phyloP scores from a whole-genome alignment of 257 asterid species.

The Nicotiana tabacum region DNA sequence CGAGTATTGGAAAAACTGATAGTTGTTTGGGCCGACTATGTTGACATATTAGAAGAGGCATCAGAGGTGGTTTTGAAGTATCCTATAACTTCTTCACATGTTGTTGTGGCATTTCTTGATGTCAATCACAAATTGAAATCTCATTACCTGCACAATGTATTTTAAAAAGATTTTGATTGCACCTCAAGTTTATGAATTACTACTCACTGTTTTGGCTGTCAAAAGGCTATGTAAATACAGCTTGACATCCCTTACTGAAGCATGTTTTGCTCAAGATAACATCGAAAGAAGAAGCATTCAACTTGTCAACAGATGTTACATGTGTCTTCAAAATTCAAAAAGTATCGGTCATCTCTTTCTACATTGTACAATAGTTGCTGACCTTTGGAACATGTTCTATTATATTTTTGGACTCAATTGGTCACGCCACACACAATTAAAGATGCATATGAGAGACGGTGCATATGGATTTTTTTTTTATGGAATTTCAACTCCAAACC shows the following conservation, averaged over 20 bases:
- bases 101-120: neutral
- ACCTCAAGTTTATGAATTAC: neutral
- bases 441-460: no score
- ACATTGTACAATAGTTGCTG: neutral
- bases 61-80: neutral
- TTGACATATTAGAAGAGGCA: neutral
- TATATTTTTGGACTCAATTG: no score
- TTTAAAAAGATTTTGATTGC: neutral
- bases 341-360: neutral
- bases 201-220: neutral
- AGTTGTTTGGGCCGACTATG: neutral
- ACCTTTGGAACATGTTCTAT: no score
- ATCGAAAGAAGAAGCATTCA: neutral
- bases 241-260: neutral
- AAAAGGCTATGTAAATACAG: neutral
- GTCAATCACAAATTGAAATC: neutral
- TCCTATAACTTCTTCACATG: slow-evolving; percentile 1
- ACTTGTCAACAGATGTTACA: neutral
- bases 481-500: no score
- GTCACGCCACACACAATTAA: neutral
- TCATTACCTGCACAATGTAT: neutral
- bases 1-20: neutral
- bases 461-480: no score
- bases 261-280: neutral
- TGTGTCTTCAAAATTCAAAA: neutral